Percentiles rank a stretch among this genome's conserved stretches.
These are phyloP conservation scores for Pisolithus albus DNA, from an alignment of 768 basidiomycete genomes.

Conservation along the genomic window DNA sequence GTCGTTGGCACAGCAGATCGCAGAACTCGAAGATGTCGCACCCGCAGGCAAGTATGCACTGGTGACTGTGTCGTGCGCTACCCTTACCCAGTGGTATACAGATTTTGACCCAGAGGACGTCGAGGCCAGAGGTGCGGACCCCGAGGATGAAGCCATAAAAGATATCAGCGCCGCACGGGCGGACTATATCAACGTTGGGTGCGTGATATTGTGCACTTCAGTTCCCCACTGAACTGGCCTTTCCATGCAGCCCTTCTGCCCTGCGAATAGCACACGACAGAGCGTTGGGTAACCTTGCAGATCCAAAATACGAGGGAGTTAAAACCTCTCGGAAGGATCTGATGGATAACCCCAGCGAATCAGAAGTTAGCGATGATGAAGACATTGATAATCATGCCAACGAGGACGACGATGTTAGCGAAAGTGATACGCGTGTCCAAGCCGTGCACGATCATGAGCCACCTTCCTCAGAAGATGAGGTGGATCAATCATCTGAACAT, in stretches of 20 bases:
- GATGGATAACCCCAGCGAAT: conserved; percentile 26
- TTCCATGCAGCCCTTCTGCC: conserved; percentile 51
- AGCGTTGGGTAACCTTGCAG: conserved; percentile 55
- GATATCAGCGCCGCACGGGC: conserved; percentile 43
- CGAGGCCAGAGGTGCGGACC: conserved; percentile 38
- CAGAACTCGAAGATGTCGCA: conserved; percentile 64
- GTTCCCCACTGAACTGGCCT: background rate
- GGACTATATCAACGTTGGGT: conserved; percentile 88
- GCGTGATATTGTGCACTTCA: conserved; percentile 18
- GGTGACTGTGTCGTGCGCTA: conserved; percentile 1
- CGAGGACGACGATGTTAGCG: conserved; percentile 4
- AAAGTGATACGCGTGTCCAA: conserved; percentile 11
- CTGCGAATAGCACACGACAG: conserved; percentile 60
- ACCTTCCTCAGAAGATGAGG: conserved; percentile 6
- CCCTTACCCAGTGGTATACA: conserved; percentile 20
- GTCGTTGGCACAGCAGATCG: conserved; percentile 75
- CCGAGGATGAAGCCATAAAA: conserved; percentile 28
- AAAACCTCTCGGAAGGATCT: conserved; percentile 56
- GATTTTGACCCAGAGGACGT: conserved; percentile 74
- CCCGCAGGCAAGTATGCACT: conserved; percentile 52
- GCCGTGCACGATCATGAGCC: conserved; percentile 4
- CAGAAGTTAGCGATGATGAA: conserved; percentile 11
- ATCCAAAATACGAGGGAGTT: conserved; percentile 74
- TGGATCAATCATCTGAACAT: conserved; percentile 10
- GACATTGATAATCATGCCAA: conserved; percentile 19